Base-by-base conservation (phyloP, 345 rosid genomes). In the Sonneratia caseolaris region DNA sequence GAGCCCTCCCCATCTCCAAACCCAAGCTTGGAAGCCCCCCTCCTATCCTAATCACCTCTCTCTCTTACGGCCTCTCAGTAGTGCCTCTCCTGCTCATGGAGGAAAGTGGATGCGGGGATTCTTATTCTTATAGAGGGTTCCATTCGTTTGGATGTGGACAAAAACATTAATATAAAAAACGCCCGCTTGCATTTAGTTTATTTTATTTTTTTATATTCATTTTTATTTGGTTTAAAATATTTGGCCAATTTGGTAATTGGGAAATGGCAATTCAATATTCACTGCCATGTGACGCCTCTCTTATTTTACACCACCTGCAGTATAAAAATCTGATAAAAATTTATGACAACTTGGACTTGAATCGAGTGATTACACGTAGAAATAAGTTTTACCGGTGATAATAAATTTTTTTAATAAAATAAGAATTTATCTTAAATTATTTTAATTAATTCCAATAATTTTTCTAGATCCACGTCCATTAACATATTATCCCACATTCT, bases 1-100 rank as follows among this genome's bases (percentile, higher is more conserved):
- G 92, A 77, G 82, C 79, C 80, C 86, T 85, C 74, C 89, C 89
- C 92, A 87, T 87, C 27, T 72, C 21, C 22, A 19, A 21, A 16
- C 22, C 56, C 10, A 45, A 8, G 22, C 13, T 21, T n/a, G 24
- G 13, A 53, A 15, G 57, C n/a, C 27, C 70, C 70, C n/a, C 64
- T 72, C 49, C 36, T 55, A 21, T 38, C 12, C 69, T 42, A 11
- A 32, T 56, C 1, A 22, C 47, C 21, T 72, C 67, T 4, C 68
- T 16, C 18, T 68, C 37, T 62, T 12, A 62, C 19, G 59, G 59
- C 24, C 59, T 53, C 1, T 53, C 65, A 22, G 64, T n/a, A 22
- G 64, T n/a, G 40, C 24, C 18, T n/a, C 4, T 55, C 37, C 45
- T 47, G 15, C 56, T 8, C 67, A 10, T 32, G 66, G 66, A 62